These are phyloP conservation scores for Coemansia sp. DNA, from an alignment of 192 early-diverging fungal genomes.

Conservation along the genomic window DNA sequence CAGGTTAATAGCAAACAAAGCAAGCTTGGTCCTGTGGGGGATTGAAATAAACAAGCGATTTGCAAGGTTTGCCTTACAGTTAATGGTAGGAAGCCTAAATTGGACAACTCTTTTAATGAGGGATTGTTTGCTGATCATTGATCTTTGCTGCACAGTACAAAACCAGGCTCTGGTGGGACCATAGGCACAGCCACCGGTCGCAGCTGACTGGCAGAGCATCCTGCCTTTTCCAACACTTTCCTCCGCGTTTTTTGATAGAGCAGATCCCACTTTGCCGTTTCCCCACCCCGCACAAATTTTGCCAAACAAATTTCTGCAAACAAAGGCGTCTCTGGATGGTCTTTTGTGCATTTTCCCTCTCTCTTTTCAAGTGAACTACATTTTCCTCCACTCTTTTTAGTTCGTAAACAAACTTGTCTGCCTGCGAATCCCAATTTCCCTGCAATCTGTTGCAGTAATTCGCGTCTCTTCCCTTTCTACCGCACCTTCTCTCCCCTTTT, in stretches of 20 bases:
- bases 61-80: too few relatives aligned
- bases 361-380: background rate
- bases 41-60: too few relatives aligned
- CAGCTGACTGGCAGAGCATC: too few relatives aligned
- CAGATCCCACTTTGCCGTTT: background rate
- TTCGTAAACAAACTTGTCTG: background rate
- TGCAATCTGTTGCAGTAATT: constrained; percentile 9
- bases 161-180: too few relatives aligned
- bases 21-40: too few relatives aligned
- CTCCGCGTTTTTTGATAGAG: background rate
- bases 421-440: background rate
- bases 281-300: background rate
- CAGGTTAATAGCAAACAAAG: too few relatives aligned
- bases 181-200: background rate
- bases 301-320: background rate
- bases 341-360: background rate
- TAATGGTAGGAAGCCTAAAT: too few relatives aligned
- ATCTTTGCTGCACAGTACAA: too few relatives aligned
- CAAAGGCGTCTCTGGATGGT: background rate
- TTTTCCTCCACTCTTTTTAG: background rate
- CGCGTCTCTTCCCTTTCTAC: background rate
- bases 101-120: too few relatives aligned
- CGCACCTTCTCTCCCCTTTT: background rate
- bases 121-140: too few relatives aligned
- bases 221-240: background rate